A percentile compares a stretch with the other conserved stretches of the same genome.
phyloP scores from a whole-genome alignment of 164 flowering plant genomes.

The Umbellularia californica region DNA sequence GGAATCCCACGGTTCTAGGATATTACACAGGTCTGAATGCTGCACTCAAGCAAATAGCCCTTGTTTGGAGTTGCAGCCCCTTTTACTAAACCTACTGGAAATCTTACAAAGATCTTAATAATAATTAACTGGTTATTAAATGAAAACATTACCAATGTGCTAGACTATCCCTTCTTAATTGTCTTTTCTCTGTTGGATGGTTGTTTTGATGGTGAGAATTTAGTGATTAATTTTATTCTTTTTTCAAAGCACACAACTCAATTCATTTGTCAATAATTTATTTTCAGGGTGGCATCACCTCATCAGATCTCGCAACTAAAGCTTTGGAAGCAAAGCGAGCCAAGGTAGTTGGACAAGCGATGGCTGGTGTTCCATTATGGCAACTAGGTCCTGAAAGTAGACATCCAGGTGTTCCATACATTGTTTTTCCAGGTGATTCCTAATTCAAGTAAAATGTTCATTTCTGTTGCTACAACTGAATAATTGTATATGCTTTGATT shows the following conservation, averaged over 20 bases:
- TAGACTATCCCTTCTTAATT: no score
- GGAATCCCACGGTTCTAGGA: no score
- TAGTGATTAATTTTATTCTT: not conserved
- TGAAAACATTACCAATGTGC: no score
- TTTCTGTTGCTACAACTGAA: not conserved
- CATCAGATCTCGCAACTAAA: slow-evolving; percentile 96
- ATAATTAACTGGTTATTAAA: not conserved
- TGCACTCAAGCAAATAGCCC: no score
- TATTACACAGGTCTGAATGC: no score
- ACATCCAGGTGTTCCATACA: slow-evolving; percentile 94
- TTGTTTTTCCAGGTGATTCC: slow-evolving; percentile 88
- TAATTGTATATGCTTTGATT: no score
- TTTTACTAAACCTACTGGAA: not conserved
- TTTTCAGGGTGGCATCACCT: slow-evolving; percentile 92
- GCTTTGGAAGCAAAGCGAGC: slow-evolving; percentile 87
- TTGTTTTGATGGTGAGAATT: not conserved
- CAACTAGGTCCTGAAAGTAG: slow-evolving; percentile 91
- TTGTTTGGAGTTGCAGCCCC: no score
- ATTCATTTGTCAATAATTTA: not conserved
- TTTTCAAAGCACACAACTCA: not conserved
- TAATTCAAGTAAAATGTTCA: not conserved
- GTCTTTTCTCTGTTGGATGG: not conserved
- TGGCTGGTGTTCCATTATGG: slow-evolving; percentile 98
- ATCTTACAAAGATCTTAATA: not conserved
- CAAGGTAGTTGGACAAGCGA: slow-evolving; percentile 86